Conservation (phyloP, 2,329 filamentous ascomycete species). For the Kalmusia sp. region DNA sequence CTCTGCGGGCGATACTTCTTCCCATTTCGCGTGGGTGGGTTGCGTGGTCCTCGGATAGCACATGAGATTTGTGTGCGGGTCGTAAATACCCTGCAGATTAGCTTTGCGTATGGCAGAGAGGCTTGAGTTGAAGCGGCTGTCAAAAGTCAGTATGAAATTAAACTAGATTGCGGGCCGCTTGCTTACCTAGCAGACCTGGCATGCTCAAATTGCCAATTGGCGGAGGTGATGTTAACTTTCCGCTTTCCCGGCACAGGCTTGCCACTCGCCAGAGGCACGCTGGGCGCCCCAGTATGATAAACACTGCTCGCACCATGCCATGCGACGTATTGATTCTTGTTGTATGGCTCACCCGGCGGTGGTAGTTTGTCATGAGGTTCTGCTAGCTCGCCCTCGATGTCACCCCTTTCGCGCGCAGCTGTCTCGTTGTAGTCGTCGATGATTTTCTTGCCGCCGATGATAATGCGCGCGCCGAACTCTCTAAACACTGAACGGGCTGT, state of each 20-base stretch:
- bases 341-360: constrained; percentile 83
- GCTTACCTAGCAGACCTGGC: constrained; percentile 85
- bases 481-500: constrained; percentile 96
- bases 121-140: constrained; percentile 81
- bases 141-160: constrained; percentile 26
- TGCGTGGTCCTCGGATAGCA: constrained; percentile 89
- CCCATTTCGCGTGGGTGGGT: constrained; percentile 84
- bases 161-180: constrained; percentile 1
- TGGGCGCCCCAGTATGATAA: constrained; percentile 83
- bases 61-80: constrained; percentile 91
- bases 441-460: constrained; percentile 87
- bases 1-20: constrained; percentile 65
- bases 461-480: constrained; percentile 92
- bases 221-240: constrained; percentile 86
- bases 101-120: constrained; percentile 72
- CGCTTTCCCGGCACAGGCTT: constrained; percentile 79
- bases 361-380: constrained; percentile 86
- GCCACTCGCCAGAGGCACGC: constrained; percentile 75
- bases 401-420: constrained; percentile 76
- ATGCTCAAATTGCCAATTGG: constrained; percentile 97
- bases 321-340: constrained; percentile 98
- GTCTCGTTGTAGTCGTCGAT: constrained; percentile 88
- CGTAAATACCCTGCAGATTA: constrained; percentile 81
- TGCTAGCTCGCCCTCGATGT: constrained; percentile 86
- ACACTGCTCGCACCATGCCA: constrained; percentile 98